Evolutionary conservation across 768 basidiomycete species (phyloP).

Genomic region (Austroboletus festivus): DNA sequence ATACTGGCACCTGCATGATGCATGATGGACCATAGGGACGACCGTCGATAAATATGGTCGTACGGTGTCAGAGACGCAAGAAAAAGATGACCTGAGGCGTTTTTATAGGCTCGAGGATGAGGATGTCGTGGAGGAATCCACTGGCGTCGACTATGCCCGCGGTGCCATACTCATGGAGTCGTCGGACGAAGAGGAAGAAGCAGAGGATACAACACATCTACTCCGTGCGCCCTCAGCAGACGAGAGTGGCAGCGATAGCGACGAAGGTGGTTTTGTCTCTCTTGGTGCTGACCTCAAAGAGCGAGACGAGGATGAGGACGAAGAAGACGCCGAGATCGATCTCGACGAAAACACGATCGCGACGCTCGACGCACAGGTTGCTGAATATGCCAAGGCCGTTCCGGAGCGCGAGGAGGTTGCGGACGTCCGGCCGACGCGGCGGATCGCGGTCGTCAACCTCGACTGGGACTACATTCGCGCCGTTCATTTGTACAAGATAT

Average conservation of each 20-base stretch:
- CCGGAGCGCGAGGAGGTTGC: constrained; percentile 44
- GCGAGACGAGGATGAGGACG: constrained; percentile 32
- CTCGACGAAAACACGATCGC: constrained; percentile 74
- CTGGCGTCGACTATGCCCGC: constrained; percentile 78
- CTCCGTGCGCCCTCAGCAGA: constrained; percentile 19
- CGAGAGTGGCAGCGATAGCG: constrained; percentile 47
- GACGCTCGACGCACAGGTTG: constrained; percentile 72
- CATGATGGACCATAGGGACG: constrained; percentile 35
- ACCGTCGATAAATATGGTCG: constrained; percentile 93
- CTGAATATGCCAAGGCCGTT: constrained; percentile 48
- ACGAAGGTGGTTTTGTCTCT: constrained; percentile 46
- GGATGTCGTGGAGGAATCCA: constrained; percentile 25
- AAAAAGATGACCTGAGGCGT: constrained; percentile 70
- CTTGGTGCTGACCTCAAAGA: constrained; percentile 42
- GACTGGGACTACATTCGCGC: constrained; percentile 98
- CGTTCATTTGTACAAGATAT: constrained; percentile 86
- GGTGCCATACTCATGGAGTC: constrained; percentile 87
- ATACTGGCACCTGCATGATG: too few relatives aligned
- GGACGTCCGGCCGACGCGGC: constrained; percentile 49
- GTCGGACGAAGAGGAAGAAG: constrained; percentile 69
- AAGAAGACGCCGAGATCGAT: constrained; percentile 77
- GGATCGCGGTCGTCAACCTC: constrained; percentile 90
- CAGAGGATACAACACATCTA: constrained; percentile 1
- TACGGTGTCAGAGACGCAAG: constrained; percentile 59
- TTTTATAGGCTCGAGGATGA: constrained; percentile 72